phyloP scores from a whole-genome alignment of 306 rosid species.

The Quillaja saponaria region DNA sequence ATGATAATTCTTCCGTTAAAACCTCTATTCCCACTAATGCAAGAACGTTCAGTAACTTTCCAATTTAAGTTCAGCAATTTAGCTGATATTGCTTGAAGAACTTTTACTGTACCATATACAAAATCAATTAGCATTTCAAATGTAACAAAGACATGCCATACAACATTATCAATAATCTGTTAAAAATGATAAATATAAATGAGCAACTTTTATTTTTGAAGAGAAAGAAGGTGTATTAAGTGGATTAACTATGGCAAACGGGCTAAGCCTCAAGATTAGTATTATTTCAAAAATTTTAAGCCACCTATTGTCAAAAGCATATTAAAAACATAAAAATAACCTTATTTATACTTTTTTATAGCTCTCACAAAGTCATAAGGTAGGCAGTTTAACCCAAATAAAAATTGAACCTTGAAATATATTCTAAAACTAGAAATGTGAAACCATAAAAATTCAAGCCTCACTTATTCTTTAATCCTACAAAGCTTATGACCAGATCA shows the following conservation, averaged over 20 bases:
- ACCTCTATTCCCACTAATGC: constrained; percentile 24
- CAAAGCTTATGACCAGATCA: too few relatives aligned
- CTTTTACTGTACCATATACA: constrained; percentile 38
- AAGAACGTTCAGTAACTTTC: constrained; percentile 47
- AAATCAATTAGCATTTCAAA: neutral
- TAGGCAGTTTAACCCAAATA: too few relatives aligned
- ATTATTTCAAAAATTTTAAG: constrained; percentile 13
- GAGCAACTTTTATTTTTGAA: too few relatives aligned
- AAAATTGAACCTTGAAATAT: too few relatives aligned
- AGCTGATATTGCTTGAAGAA: constrained; percentile 50
- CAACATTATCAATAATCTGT: neutral
- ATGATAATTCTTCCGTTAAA: neutral
- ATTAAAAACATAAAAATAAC: neutral
- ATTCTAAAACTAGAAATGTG: neutral
- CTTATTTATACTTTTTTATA: neutral
- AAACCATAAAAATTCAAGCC: too few relatives aligned
- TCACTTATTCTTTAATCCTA: too few relatives aligned
- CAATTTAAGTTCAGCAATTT: constrained; percentile 44
- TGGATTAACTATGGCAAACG: neutral
- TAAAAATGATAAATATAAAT: too few relatives aligned
- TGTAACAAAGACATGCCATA: neutral
- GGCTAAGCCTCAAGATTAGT: neutral
- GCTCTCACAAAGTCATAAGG: constrained; percentile 28
- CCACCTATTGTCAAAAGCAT: constrained; percentile 23
- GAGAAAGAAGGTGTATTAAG: neutral